Percentiles rank a stretch among this genome's conserved stretches.
Conservation (phyloP, 2,329 filamentous ascomycete genomes). For the Byssothecium circinans region DNA sequence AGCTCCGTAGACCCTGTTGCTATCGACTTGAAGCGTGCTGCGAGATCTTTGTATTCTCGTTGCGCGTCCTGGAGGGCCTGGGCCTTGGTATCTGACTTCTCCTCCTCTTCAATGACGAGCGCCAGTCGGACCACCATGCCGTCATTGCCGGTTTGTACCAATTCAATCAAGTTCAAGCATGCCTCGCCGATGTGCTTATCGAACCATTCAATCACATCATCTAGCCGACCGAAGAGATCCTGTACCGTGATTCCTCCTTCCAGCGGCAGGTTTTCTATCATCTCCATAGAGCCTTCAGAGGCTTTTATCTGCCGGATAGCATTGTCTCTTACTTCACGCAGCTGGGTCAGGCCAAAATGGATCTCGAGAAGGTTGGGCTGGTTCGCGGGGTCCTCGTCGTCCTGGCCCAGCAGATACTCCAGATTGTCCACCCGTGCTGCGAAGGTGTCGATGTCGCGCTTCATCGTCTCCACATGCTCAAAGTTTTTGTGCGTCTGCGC, state of each 20-base stretch:
- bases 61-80: conserved; percentile 90
- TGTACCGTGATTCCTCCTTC: conserved; percentile 74
- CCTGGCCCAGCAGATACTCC: conserved; percentile 76
- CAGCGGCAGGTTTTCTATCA: conserved; percentile 71
- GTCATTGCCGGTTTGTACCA: conserved; percentile 84
- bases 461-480: conserved; percentile 90
- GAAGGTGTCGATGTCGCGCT: conserved; percentile 84
- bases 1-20: conserved; percentile 89
- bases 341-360: conserved; percentile 87
- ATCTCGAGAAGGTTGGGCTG: conserved; percentile 89
- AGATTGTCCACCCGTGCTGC: conserved; percentile 74
- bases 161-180: conserved; percentile 84
- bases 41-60: conserved; percentile 93
- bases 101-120: conserved; percentile 90
- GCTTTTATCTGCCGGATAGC: conserved; percentile 91
- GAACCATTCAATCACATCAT: conserved; percentile 89
- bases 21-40: conserved; percentile 90
- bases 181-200: conserved; percentile 90
- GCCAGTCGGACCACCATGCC: conserved; percentile 89
- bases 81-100: conserved; percentile 92
- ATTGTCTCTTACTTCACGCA: conserved; percentile 93
- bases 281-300: conserved; percentile 87
- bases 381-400: conserved; percentile 82
- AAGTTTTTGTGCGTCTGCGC: conserved; percentile 97
- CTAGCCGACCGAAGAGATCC: conserved; percentile 85